Percentiles rank a stretch among this genome's conserved stretches.
phyloP scores from a whole-genome alignment of 345 rosid species.

The Microthlaspi erraticum region DNA sequence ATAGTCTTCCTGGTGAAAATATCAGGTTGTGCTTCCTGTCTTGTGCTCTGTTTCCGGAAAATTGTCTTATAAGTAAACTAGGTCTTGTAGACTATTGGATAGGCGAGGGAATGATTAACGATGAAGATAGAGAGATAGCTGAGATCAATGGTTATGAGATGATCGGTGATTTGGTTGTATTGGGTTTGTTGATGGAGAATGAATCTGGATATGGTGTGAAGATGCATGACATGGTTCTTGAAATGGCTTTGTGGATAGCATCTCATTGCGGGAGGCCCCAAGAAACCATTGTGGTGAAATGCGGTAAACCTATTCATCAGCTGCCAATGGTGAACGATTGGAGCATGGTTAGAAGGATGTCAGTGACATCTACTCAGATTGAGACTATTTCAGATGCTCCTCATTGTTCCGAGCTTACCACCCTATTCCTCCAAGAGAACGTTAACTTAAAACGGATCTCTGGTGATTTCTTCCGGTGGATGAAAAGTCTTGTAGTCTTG shows the following conservation, averaged over 20 bases:
- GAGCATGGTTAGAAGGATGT: conserved; percentile 15
- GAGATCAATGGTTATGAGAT: conserved; percentile 30
- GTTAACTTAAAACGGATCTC: neutral
- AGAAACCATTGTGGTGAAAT: neutral
- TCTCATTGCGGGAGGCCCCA: neutral
- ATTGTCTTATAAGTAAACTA: no score
- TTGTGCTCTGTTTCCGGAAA: no score
- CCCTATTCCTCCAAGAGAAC: neutral
- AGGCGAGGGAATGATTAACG: conserved; percentile 31
- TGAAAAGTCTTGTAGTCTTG: conserved; percentile 22
- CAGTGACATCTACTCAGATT: conserved; percentile 12
- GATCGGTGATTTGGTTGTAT: conserved; percentile 41
- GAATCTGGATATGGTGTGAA: conserved; percentile 28
- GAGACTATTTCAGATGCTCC: neutral
- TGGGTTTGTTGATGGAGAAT: conserved; percentile 40
- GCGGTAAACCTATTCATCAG: neutral
- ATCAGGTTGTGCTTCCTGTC: no score
- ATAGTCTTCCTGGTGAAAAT: no score
- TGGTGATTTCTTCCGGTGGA: conserved; percentile 16
- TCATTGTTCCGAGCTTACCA: neutral
- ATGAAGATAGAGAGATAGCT: conserved; percentile 28
- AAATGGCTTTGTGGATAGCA: conserved; percentile 49
- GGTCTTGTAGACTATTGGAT: conserved; percentile 45
- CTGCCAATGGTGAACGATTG: neutral
- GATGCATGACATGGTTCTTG: conserved; percentile 50